Conservation (phyloP, 805 yeast genomes). For the Wickerhamomyces rabaulensis region DNA sequence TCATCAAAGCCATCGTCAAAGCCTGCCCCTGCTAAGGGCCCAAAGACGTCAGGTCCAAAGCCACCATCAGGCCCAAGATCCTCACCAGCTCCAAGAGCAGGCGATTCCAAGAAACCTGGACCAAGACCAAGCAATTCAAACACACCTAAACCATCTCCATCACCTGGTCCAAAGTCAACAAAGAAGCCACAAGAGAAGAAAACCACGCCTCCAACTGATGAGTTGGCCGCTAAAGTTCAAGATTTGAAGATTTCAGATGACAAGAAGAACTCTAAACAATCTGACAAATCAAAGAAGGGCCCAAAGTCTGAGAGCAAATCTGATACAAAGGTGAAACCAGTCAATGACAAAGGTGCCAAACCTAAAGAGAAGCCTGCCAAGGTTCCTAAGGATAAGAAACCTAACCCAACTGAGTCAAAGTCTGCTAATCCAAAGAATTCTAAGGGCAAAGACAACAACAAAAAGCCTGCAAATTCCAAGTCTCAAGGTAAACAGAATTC, state of each 20-base stretch:
- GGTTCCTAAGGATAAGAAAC: neutral
- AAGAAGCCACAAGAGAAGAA: neutral
- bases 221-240: neutral
- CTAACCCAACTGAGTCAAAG: neutral
- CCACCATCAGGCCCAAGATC: neutral
- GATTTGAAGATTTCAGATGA: neutral
- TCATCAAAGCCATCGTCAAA: neutral
- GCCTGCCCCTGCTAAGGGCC: neutral
- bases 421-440: neutral
- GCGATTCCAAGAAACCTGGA: neutral
- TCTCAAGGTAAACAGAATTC: neutral
- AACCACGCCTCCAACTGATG: neutral
- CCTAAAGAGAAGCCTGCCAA: neutral
- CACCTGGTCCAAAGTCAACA: neutral
- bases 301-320: neutral
- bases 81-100: neutral
- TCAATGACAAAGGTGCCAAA: neutral
- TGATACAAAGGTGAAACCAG: constrained; percentile 2
- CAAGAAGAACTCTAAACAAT: neutral
- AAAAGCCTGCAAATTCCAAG: neutral
- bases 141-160: neutral
- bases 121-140: neutral
- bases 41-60: neutral
- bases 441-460: neutral
- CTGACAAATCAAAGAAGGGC: neutral